Base-by-base conservation (phyloP, 352 stramenopile genomes). In the Hyaloperonospora arabidopsidis region DNA sequence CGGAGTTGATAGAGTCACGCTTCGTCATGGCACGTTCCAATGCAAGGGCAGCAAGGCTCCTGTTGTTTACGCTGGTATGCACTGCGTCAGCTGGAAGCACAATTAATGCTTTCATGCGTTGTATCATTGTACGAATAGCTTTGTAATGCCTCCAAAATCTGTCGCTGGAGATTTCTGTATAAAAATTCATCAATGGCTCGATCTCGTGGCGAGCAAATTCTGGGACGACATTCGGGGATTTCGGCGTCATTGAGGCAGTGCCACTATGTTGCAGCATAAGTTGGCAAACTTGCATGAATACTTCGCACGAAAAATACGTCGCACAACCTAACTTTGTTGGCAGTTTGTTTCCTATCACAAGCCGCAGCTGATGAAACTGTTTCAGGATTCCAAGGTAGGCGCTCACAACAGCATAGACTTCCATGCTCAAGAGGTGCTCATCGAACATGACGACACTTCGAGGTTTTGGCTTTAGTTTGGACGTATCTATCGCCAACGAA, bases 231-330 rank as follows among this genome's bases (percentile, higher is more conserved):
- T 60, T 68, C 17, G 48, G n/a, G 10, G 54, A 39, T 40, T 51
- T 62, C 22, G 47, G 61, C 34, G 14, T 52, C 13, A 49, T 70
- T 56, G 12, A 5, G 5, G 36, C 49, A 0, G 46, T 49, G 2
- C 61, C 59, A 10, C 45, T 19, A 43, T 48, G 23, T 14, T 56
- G 49, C 35, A 73, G 53, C 14, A 83, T 49, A 21, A 70, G 64
- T 1, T 68, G 48, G 18, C 71, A 87, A 2, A 86, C 68, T 19
- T 63, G 59, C n/a, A 83, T 36, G 50, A 87, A 87, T 21, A 86
- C 65, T 53, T 87, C 79, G 6, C 73, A 61, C 8, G 76, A 89
- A 45, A 87, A 89, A 38, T 83, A 64, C 14, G 66, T 81, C 25
- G 57, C 51, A 50, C 76, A 89, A 21, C 64, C 68, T 2, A 49